These are phyloP conservation scores for Clonostachys solani DNA, from an alignment of 2,329 filamentous ascomycete genomes.

Conservation along the genomic window DNA sequence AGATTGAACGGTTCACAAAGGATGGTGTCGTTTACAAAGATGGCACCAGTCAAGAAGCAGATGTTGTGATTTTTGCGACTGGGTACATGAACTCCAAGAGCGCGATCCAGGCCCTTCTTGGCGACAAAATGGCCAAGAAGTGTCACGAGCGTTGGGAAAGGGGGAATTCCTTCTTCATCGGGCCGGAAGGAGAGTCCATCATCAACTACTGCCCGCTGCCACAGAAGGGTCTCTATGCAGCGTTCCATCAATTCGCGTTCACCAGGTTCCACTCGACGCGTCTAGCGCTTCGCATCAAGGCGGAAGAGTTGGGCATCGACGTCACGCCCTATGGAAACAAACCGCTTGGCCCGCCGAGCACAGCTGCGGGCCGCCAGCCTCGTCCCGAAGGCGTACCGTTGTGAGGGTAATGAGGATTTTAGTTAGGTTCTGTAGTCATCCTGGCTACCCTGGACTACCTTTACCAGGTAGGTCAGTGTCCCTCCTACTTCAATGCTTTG, in stretches of 20 bases:
- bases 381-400: too few species aligned
- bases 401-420: too few species aligned
- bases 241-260: constrained; percentile 60
- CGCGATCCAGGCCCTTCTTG: constrained; percentile 2
- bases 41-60: constrained; percentile 1
- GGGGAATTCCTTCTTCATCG: constrained; percentile 58
- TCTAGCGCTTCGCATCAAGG: constrained; percentile 49
- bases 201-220: constrained; percentile 56
- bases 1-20: constrained; percentile 1
- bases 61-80: constrained; percentile 4
- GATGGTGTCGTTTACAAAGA: constrained; percentile 4
- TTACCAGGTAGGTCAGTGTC: too few species aligned
- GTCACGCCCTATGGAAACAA: too few species aligned
- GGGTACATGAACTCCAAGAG: constrained; percentile 4
- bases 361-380: too few species aligned
- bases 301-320: constrained; percentile 28
- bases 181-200: constrained; percentile 50
- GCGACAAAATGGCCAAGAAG: constrained; percentile 3
- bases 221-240: constrained; percentile 62
- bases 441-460: too few species aligned
- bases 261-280: constrained; percentile 56
- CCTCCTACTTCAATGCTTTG: too few species aligned
- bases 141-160: background rate
- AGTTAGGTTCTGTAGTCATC: too few species aligned
- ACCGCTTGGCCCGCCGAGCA: too few species aligned